Conservation (phyloP, 2,329 filamentous ascomycete genomes). For the Fusarium cicatricum region DNA sequence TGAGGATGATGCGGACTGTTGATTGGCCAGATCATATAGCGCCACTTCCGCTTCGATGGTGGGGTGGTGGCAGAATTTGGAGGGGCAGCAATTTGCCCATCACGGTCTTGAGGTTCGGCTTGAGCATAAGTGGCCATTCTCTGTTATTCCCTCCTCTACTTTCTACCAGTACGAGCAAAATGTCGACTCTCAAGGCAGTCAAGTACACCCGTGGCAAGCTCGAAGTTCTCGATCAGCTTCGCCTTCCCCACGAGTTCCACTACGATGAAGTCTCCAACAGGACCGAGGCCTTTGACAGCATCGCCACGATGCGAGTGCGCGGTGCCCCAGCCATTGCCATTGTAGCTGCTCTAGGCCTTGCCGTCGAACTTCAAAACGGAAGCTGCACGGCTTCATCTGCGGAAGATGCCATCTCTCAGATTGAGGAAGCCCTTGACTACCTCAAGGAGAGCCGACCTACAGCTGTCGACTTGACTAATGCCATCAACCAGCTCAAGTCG, state of each 20-base stretch:
- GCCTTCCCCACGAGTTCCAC: slow-evolving; percentile 79
- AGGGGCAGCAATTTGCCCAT: slow-evolving; percentile 39
- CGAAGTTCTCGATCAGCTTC: slow-evolving; percentile 84
- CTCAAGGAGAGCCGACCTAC: slow-evolving; percentile 90
- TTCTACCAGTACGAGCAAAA: slow-evolving; percentile 33
- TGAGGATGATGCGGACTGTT: neutral
- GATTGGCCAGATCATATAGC: slow-evolving; percentile 33
- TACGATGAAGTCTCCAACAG: slow-evolving; percentile 77
- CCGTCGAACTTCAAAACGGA: slow-evolving; percentile 78
- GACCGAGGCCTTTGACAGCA: slow-evolving; percentile 82
- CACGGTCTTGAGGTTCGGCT: slow-evolving; percentile 7
- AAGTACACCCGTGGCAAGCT: slow-evolving; percentile 76
- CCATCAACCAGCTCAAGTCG: slow-evolving; percentile 79
- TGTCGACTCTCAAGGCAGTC: slow-evolving; percentile 77
- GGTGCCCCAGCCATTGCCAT: slow-evolving; percentile 95
- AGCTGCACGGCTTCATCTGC: slow-evolving; percentile 53
- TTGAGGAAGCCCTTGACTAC: slow-evolving; percentile 82
- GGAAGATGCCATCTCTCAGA: slow-evolving; percentile 72
- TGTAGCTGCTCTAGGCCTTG: slow-evolving; percentile 89
- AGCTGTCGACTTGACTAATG: slow-evolving; percentile 93
- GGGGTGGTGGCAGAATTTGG: slow-evolving; percentile 48
- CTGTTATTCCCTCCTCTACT: neutral
- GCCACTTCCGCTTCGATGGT: slow-evolving; percentile 32
- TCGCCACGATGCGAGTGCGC: slow-evolving; percentile 80
- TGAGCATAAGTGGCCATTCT: neutral